Conservation (phyloP, 371 early-diverging fungal genomes). For the Funneliformis caledonium region DNA sequence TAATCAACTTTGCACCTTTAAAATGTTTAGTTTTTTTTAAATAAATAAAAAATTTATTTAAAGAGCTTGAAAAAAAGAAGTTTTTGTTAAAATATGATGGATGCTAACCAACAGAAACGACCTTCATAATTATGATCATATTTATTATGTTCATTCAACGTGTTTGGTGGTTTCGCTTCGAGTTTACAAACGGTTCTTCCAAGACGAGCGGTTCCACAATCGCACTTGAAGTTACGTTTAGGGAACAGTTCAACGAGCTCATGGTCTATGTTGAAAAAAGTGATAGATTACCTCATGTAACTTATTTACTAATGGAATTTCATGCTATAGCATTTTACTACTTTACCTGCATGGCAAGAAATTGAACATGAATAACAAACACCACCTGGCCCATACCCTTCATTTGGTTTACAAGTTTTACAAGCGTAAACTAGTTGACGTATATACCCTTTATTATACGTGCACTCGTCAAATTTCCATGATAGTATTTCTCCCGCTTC, state of each 20-base stretch:
- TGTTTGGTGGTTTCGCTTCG: conserved; percentile 48
- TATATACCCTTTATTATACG: conserved; percentile 75
- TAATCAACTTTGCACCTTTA: conserved; percentile 71
- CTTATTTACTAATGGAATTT: background rate
- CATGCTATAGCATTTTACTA: background rate
- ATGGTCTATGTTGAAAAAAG: conserved; percentile 49
- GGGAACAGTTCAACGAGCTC: conserved; percentile 83
- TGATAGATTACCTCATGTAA: background rate
- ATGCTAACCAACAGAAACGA: conserved; percentile 73
- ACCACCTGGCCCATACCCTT: conserved; percentile 62
- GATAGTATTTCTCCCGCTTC: conserved; percentile 67
- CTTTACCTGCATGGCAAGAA: conserved; percentile 69
- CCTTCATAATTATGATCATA: conserved; percentile 86
- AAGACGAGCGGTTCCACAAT: conserved; percentile 75
- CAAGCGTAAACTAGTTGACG: conserved; percentile 87
- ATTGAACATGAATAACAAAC: conserved; percentile 86
- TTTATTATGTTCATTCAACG: conserved; percentile 63
- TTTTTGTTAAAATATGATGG: conserved; percentile 6
- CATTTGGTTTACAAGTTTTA: conserved; percentile 67
- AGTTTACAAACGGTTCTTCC: conserved; percentile 50
- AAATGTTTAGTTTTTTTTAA: background rate
- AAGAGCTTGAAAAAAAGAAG: background rate
- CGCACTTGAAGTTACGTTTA: conserved; percentile 86
- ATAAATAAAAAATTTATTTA: background rate
- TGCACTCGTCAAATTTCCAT: conserved; percentile 79